Percentiles rank a stretch among this genome's conserved stretches.
Evolutionary conservation across 352 stramenopile species (phyloP).

Genomic region (Ophiocytium majus): DNA sequence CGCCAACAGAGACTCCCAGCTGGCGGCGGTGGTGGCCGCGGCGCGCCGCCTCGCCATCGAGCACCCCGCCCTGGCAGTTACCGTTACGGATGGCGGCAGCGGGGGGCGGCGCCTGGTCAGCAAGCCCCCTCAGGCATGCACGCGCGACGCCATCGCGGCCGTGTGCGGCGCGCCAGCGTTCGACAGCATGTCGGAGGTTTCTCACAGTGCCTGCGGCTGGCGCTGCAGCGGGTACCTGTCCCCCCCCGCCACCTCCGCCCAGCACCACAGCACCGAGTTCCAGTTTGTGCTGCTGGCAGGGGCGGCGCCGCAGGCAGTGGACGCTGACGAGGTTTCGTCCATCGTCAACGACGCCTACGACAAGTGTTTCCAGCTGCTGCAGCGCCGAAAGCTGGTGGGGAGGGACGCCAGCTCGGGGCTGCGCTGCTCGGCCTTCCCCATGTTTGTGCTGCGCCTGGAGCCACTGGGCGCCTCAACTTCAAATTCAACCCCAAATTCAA

Average conservation of each 20-base stretch:
- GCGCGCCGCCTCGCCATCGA: not conserved
- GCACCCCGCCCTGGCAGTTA: not conserved
- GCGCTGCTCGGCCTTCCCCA: not conserved
- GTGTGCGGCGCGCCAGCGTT: not conserved
- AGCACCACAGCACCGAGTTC: not conserved
- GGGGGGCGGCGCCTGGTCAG: not conserved
- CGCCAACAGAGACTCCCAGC: not conserved
- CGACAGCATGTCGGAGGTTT: not conserved
- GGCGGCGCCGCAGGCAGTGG: not conserved
- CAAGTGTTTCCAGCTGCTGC: constrained; percentile 19
- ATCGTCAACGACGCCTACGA: not conserved
- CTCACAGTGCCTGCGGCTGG: not conserved
- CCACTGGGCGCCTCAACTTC: no score
- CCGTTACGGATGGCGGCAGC: not conserved
- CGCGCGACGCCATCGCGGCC: not conserved
- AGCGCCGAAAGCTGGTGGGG: not conserved
- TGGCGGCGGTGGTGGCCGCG: not conserved
- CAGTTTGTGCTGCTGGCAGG: not conserved
- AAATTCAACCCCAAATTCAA: no score
- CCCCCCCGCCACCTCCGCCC: not conserved
- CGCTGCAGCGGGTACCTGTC: not conserved
- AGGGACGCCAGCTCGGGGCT: not conserved
- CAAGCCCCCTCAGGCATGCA: not conserved
- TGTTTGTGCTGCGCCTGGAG: not conserved
- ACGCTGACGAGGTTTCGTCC: not conserved